These are phyloP conservation scores for Edaphochlamys debaryana DNA, from an alignment of 139 green algal species.

Conservation along the genomic window DNA sequence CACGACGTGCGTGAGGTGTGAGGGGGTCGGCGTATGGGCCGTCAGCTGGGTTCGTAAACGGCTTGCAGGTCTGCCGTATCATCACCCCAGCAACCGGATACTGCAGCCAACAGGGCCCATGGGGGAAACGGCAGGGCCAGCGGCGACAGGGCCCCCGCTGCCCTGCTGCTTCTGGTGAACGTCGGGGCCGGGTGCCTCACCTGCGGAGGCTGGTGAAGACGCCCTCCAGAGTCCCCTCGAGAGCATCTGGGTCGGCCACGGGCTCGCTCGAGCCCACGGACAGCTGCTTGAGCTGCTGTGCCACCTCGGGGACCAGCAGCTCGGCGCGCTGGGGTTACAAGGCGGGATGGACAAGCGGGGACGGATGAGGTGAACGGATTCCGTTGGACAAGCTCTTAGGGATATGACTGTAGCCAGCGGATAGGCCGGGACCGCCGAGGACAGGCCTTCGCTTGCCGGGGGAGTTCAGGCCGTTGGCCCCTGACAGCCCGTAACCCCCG, in stretches of 20 bases:
- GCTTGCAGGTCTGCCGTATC: too few relatives aligned
- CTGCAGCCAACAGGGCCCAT: too few relatives aligned
- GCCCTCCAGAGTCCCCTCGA: constrained; percentile 6
- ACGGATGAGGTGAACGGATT: not conserved
- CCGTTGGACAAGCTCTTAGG: not conserved
- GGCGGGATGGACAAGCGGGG: not conserved
- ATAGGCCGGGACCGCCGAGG: not conserved
- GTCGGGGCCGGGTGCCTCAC: not conserved
- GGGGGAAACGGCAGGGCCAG: too few relatives aligned
- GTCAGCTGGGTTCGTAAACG: too few relatives aligned
- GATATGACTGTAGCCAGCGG: not conserved
- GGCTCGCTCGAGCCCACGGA: constrained; percentile 1
- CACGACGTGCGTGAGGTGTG: too few relatives aligned
- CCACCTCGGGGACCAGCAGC: constrained; percentile 30
- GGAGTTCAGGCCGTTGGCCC: too few relatives aligned
- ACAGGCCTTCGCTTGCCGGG: not conserved
- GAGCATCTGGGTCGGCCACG: not conserved
- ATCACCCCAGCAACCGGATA: too few relatives aligned
- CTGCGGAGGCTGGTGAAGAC: constrained; percentile 25
- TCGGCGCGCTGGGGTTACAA: constrained; percentile 18
- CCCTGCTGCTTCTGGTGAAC: not conserved
- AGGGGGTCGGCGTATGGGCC: not conserved
- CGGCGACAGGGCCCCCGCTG: too few relatives aligned
- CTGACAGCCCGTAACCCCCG: too few relatives aligned
- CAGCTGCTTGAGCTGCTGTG: constrained; percentile 8